Percentiles rank a stretch among this genome's conserved stretches.
Evolutionary conservation across 1,139 yeast species (phyloP).

Genomic region (Pichia sp.): DNA sequence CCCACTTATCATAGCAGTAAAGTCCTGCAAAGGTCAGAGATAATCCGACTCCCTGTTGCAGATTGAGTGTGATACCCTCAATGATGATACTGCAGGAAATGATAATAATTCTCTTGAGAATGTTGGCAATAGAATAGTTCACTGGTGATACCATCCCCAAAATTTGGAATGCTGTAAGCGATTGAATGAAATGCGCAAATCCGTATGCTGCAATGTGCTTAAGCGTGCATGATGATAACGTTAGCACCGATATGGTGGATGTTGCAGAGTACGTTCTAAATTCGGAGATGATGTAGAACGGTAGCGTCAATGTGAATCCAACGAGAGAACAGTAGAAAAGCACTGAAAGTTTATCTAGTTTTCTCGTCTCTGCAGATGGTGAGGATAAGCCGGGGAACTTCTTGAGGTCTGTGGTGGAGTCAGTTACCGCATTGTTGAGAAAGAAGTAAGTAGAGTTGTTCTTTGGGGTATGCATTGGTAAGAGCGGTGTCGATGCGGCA

Average conservation of each 20-base stretch:
- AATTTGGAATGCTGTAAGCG: slow-evolving; percentile 82
- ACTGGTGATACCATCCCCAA: slow-evolving; percentile 83
- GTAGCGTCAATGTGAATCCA: slow-evolving; percentile 74
- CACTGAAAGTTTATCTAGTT: slow-evolving; percentile 76
- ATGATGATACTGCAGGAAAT: slow-evolving; percentile 73
- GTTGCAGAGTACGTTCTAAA: slow-evolving; percentile 11
- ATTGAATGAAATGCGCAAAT: slow-evolving; percentile 74
- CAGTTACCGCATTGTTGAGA: not conserved
- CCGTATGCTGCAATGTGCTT: slow-evolving; percentile 55
- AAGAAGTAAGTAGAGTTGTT: not conserved
- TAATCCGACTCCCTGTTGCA: slow-evolving; percentile 65
- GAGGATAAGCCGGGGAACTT: not conserved
- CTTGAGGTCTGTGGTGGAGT: not conserved
- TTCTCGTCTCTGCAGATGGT: slow-evolving; percentile 25
- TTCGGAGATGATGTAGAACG: slow-evolving; percentile 69
- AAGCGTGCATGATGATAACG: slow-evolving; percentile 31
- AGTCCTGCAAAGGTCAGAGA: slow-evolving; percentile 58
- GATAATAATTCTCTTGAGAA: slow-evolving; percentile 80
- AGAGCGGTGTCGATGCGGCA: slow-evolving; percentile 27
- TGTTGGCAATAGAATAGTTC: slow-evolving; percentile 85
- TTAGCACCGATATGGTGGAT: slow-evolving; percentile 27
- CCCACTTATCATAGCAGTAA: slow-evolving; percentile 72
- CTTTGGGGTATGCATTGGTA: slow-evolving; percentile 22
- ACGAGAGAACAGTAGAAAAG: slow-evolving; percentile 75
- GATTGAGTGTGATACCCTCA: slow-evolving; percentile 55